Evolutionary conservation across 331 rosid genomes (phyloP).

Genomic region (Phaseolus coccineus): DNA sequence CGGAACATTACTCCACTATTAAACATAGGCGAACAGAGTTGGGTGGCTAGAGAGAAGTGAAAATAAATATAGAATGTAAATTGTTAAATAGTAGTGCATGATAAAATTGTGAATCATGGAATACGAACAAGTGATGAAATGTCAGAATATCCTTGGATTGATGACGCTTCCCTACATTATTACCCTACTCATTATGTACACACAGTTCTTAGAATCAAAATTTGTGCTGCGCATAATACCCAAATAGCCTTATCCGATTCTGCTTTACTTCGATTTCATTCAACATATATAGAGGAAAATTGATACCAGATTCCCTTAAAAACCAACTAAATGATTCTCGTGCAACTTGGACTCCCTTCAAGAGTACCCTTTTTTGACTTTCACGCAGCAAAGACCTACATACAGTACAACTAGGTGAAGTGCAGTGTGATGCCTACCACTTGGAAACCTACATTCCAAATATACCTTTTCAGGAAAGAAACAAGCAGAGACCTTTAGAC

Average conservation of each 20-base stretch:
- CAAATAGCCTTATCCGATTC: constrained; percentile 21
- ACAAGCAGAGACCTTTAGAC: constrained; percentile 50
- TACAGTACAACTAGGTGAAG: constrained; percentile 38
- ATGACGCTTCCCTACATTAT: constrained; percentile 17
- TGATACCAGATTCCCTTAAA: constrained; percentile 58
- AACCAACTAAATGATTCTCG: constrained; percentile 56
- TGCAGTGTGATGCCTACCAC: constrained; percentile 48
- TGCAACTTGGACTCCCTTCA: constrained; percentile 53
- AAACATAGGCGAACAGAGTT: neutral
- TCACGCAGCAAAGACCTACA: constrained; percentile 41
- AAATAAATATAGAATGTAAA: neutral
- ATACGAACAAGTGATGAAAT: constrained; percentile 37
- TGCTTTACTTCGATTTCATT: constrained; percentile 44
- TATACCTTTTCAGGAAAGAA: constrained; percentile 45
- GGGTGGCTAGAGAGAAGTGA: neutral
- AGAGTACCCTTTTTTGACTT: constrained; percentile 49
- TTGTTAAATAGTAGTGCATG: too few species aligned
- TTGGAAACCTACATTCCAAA: constrained; percentile 44
- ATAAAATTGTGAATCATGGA: neutral
- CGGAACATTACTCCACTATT: neutral
- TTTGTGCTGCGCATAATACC: constrained; percentile 13
- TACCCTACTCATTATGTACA: constrained; percentile 27
- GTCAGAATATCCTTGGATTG: constrained; percentile 48
- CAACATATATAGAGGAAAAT: constrained; percentile 44
- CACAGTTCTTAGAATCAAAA: constrained; percentile 32